phyloP scores from a whole-genome alignment of 768 basidiomycete species.

The Suillus variegatus region DNA sequence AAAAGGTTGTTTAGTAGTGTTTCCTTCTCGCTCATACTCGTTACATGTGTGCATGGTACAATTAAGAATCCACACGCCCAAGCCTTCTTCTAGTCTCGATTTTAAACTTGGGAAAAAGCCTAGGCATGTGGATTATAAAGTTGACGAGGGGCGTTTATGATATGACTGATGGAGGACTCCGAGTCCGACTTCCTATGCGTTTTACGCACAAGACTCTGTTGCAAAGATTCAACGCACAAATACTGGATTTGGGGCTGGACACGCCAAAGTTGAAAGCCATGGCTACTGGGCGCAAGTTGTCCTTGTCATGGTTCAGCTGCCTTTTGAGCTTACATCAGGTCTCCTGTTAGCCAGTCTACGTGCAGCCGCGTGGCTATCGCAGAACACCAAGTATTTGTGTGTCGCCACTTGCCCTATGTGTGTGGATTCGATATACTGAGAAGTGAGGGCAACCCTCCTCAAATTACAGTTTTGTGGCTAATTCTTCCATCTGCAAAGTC shows the following conservation, averaged over 20 bases:
- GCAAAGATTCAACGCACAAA: too few species aligned
- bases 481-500: constrained; percentile 30
- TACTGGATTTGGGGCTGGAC: too few species aligned
- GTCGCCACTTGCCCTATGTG: not conserved
- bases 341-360: not conserved
- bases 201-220: too few species aligned
- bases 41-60: too few species aligned
- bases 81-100: too few species aligned
- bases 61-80: too few species aligned
- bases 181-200: too few species aligned
- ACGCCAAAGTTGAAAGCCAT: not conserved
- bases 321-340: not conserved
- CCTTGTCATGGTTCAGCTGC: not conserved
- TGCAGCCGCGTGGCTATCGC: not conserved
- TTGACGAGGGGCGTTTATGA: too few species aligned
- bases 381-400: not conserved
- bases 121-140: too few species aligned
- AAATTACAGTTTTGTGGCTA: constrained; percentile 13
- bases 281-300: not conserved
- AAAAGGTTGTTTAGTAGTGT: not conserved
- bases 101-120: too few species aligned
- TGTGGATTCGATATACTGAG: not conserved
- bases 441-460: not conserved
- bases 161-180: too few species aligned
- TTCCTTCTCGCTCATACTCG: too few species aligned